A percentile compares a stretch with the other conserved stretches of the same genome.
These are phyloP conservation scores for Brassica juncea DNA, from an alignment of 345 rosid genomes.

Conservation along the genomic window DNA sequence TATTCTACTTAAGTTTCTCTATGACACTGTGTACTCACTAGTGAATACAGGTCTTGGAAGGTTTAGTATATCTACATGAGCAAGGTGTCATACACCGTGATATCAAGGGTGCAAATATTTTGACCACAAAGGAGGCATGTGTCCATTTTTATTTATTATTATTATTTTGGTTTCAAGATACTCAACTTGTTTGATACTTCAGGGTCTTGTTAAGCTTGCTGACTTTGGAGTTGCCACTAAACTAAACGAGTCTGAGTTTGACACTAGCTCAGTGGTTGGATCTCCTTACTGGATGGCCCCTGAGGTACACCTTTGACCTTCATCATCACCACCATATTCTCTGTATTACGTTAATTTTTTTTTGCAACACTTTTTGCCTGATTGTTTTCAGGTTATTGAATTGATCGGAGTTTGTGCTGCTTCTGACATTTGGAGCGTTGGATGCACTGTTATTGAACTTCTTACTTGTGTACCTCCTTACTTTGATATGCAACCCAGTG, in stretches of 20 bases:
- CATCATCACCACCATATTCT: conserved; percentile 1
- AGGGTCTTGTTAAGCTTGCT: conserved; percentile 99
- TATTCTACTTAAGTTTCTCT: conserved; percentile 31
- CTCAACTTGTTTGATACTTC: conserved; percentile 31
- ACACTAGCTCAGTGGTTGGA: conserved; percentile 97
- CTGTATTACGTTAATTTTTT: too few relatives aligned
- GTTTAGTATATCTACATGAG: conserved; percentile 93
- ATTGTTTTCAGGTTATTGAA: conserved; percentile 82
- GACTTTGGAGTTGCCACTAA: conserved; percentile 99
- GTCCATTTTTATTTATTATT: neutral
- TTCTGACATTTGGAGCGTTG: conserved; percentile 99
- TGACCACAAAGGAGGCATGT: conserved; percentile 95
- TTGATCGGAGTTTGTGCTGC: conserved; percentile 99
- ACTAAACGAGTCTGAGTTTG: conserved; percentile 94
- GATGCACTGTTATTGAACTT: conserved; percentile 98
- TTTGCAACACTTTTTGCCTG: neutral
- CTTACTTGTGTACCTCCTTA: conserved; percentile 97
- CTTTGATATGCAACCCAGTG: conserved; percentile 97
- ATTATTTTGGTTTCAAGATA: conserved; percentile 21
- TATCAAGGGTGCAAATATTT: conserved; percentile 98
- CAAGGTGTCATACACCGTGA: conserved; percentile 99
- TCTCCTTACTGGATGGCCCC: conserved; percentile 99
- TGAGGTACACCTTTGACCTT: conserved; percentile 56
- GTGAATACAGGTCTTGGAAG: conserved; percentile 82
- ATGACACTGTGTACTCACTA: conserved; percentile 26